Conservation (phyloP, 345 rosid species). For the Isatis tinctoria region DNA sequence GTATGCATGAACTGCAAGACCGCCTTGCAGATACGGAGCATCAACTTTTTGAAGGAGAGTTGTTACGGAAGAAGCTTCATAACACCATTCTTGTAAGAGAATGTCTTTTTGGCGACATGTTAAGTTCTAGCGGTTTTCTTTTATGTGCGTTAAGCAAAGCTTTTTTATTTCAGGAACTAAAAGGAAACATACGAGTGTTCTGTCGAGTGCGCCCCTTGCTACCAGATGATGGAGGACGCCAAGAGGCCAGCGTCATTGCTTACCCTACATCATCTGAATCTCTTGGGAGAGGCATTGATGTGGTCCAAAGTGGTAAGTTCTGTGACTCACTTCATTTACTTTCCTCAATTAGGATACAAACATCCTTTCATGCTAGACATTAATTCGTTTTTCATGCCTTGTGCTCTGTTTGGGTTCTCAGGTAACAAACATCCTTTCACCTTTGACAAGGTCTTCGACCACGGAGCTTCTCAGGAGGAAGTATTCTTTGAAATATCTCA, state of each 20-base stretch:
- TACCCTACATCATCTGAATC: constrained; percentile 71
- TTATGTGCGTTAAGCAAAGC: not conserved
- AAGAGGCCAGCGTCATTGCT: constrained; percentile 50
- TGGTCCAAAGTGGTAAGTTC: constrained; percentile 68
- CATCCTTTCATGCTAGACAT: not conserved
- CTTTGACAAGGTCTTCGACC: constrained; percentile 87
- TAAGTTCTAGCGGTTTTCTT: not conserved
- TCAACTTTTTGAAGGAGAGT: constrained; percentile 71
- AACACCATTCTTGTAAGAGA: constrained; percentile 77
- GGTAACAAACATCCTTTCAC: constrained; percentile 84
- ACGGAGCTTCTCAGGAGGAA: constrained; percentile 79
- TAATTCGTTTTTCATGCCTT: not conserved
- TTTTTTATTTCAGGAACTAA: constrained; percentile 57
- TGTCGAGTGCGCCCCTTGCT: constrained; percentile 87
- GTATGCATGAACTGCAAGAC: constrained; percentile 41
- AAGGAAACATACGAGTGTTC: constrained; percentile 96
- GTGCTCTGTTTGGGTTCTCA: constrained; percentile 17
- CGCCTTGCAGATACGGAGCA: constrained; percentile 59
- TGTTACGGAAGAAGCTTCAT: constrained; percentile 71
- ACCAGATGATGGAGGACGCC: constrained; percentile 65
- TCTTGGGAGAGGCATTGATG: constrained; percentile 75
- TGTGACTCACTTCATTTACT: not conserved
- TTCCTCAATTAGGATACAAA: not conserved
- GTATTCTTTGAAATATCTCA: constrained; percentile 93
- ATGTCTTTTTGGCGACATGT: not conserved